Evolutionary conservation across 1,284 basidiomycete genomes (phyloP).

Genomic region (Sphaerobolus stellatus): DNA sequence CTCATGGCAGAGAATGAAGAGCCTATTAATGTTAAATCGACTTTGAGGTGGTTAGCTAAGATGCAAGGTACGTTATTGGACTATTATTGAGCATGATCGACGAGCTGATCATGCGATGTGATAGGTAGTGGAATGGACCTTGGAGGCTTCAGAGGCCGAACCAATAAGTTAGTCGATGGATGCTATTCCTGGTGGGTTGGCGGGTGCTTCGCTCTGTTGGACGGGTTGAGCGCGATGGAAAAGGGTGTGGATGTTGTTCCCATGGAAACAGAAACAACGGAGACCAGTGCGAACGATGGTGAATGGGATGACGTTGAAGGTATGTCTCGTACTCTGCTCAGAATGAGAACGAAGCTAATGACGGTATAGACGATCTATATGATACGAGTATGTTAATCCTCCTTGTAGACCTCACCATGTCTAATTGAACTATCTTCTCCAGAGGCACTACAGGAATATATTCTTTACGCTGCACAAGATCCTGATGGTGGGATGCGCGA

Average conservation of each 20-base stretch:
- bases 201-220: conserved; percentile 81
- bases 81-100: not conserved
- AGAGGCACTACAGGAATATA: conserved; percentile 83
- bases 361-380: conserved; percentile 28
- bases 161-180: conserved; percentile 98
- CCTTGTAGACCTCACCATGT: not conserved
- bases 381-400: conserved; percentile 37
- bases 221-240: conserved; percentile 50
- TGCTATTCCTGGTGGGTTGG: conserved; percentile 99
- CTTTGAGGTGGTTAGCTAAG: conserved; percentile 81
- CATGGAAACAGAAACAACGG: conserved; percentile 18
- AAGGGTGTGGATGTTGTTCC: not conserved
- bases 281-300: conserved; percentile 34
- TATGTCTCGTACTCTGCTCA: conserved; percentile 29
- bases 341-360: not conserved
- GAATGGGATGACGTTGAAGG: conserved; percentile 68
- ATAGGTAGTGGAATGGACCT: conserved; percentile 61
- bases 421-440: conserved; percentile 8
- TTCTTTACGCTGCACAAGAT: conserved; percentile 84
- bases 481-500: conserved; percentile 86
- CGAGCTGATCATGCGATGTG: conserved; percentile 15
- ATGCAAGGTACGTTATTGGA: conserved; percentile 75
- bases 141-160: conserved; percentile 91
- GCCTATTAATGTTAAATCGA: conserved; percentile 59
- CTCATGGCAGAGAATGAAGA: conserved; percentile 34